Percentiles rank a stretch among this genome's conserved stretches.
phyloP scores from a whole-genome alignment of 345 rosid genomes.

The Aurinia saxatilis region DNA sequence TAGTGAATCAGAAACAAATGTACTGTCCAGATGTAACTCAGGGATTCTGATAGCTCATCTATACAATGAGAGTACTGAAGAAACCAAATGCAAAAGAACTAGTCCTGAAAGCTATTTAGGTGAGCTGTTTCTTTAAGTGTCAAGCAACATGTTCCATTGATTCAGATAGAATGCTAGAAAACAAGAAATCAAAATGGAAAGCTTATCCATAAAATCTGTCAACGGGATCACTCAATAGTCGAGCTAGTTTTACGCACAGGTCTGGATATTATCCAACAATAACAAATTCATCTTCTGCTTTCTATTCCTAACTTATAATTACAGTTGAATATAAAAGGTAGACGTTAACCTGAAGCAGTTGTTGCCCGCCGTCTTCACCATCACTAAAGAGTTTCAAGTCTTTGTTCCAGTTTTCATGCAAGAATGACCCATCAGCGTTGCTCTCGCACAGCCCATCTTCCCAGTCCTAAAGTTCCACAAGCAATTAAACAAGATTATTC shows the following conservation, averaged over 20 bases:
- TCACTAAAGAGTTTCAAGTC: constrained; percentile 68
- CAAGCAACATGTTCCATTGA: too few species aligned
- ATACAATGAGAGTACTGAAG: not conserved
- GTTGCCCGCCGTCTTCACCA: constrained; percentile 81
- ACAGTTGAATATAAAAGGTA: constrained; percentile 4
- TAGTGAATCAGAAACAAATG: not conserved
- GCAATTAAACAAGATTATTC: constrained; percentile 1
- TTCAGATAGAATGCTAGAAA: not conserved
- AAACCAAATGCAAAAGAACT: not conserved
- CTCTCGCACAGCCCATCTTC: constrained; percentile 86
- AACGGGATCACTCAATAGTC: not conserved
- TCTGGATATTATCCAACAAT: not conserved
- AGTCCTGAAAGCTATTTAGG: not conserved
- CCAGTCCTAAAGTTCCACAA: constrained; percentile 60
- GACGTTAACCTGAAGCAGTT: constrained; percentile 66
- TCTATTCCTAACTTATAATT: not conserved
- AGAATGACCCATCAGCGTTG: constrained; percentile 83
- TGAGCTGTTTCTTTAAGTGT: too few species aligned
- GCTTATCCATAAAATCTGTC: not conserved
- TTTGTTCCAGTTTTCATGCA: constrained; percentile 90
- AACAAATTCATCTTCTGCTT: not conserved
- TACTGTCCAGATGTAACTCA: not conserved
- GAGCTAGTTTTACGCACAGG: not conserved
- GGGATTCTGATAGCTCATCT: not conserved
- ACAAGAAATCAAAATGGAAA: not conserved